phyloP scores from a whole-genome alignment of 805 yeast species.

The Ogataea dorogensis region DNA sequence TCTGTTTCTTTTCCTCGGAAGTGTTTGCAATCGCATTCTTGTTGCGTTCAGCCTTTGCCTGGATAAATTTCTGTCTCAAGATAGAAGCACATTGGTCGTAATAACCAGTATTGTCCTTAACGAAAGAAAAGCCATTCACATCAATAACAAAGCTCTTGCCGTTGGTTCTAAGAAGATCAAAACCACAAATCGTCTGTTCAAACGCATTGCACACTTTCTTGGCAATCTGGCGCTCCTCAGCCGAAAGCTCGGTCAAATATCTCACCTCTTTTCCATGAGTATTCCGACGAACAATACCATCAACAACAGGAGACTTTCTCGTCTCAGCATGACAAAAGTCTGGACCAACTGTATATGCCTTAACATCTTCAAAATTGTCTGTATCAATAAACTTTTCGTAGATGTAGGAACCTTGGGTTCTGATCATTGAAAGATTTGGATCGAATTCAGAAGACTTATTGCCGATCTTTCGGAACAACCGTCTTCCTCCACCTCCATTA shows the following conservation, averaged over 20 bases:
- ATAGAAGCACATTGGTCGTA: conserved; percentile 82
- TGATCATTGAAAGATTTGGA: conserved; percentile 66
- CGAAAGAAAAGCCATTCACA: conserved; percentile 97
- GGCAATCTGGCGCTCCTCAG: conserved; percentile 80
- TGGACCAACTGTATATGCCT: conserved; percentile 95
- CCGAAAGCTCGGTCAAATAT: conserved; percentile 75
- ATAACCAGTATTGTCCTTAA: conserved; percentile 83
- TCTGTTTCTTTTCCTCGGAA: conserved; percentile 67
- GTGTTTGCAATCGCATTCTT: conserved; percentile 34
- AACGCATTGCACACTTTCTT: conserved; percentile 68
- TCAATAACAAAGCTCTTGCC: conserved; percentile 92
- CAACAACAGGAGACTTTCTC: conserved; percentile 98
- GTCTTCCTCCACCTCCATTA: conserved; percentile 97
- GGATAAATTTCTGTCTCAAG: conserved; percentile 67
- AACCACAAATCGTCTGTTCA: conserved; percentile 95
- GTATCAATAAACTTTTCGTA: conserved; percentile 97
- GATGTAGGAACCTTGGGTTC: conserved; percentile 87
- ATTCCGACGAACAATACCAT: conserved; percentile 94
- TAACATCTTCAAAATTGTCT: conserved; percentile 96
- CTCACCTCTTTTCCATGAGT: conserved; percentile 97
- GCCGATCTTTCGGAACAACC: conserved; percentile 92
- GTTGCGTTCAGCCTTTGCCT: conserved; percentile 54
- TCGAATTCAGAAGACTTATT: conserved; percentile 96
- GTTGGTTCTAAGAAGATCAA: conserved; percentile 85
- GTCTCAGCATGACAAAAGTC: conserved; percentile 96